Percentiles rank a stretch among this genome's conserved stretches.
These are phyloP conservation scores for Eleusine coracana DNA, from an alignment of 176 grass and related monocot genomes.

Conservation along the genomic window DNA sequence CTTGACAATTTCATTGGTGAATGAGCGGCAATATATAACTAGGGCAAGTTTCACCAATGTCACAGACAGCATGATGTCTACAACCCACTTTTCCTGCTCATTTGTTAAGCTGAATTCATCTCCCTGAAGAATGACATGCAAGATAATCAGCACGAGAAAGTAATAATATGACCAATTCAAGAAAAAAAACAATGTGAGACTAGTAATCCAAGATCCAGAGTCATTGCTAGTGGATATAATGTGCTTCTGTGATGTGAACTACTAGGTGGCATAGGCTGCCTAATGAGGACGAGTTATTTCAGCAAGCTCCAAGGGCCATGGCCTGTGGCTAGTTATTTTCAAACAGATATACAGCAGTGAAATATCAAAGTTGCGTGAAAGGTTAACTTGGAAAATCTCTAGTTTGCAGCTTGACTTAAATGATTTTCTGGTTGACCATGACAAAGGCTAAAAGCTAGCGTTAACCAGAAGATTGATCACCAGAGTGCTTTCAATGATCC, in stretches of 20 bases:
- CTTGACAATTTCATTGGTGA: slow-evolving; percentile 91
- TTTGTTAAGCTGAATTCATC: slow-evolving; percentile 81
- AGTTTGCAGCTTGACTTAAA: neutral
- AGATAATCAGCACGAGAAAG: slow-evolving; percentile 17
- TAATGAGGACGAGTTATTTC: neutral
- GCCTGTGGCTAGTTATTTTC: neutral
- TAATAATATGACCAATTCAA: neutral
- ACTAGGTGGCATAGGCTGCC: neutral
- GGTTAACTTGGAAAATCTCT: neutral
- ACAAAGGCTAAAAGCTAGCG: neutral
- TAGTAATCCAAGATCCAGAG: neutral
- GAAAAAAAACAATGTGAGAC: neutral
- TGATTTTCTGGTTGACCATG: neutral
- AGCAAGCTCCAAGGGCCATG: neutral
- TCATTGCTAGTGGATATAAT: neutral
- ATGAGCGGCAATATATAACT: slow-evolving; percentile 77
- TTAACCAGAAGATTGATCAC: neutral
- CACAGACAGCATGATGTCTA: slow-evolving; percentile 79
- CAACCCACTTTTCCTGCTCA: slow-evolving; percentile 89
- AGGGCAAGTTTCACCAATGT: slow-evolving; percentile 84
- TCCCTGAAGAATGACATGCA: slow-evolving; percentile 45
- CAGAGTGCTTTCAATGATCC: neutral
- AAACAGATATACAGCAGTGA: neutral
- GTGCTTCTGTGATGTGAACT: neutral
- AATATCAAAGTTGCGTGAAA: neutral